phyloP scores from a whole-genome alignment of 208 protist species.

The Wallacemonas collosoma region DNA sequence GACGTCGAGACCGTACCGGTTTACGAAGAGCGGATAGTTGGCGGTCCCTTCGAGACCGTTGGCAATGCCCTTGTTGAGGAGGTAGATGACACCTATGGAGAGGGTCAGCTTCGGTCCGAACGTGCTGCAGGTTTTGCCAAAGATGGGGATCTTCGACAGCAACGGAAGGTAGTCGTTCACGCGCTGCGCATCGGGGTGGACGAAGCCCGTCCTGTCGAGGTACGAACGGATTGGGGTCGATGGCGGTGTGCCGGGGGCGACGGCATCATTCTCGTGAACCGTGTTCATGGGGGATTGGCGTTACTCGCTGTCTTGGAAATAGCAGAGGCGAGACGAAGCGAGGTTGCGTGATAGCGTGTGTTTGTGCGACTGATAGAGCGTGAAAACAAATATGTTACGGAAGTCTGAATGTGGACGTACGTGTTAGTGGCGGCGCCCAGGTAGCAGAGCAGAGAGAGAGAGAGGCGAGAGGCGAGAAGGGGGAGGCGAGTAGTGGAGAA shows the following conservation, averaged over 20 bases:
- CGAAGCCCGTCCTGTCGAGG: slow-evolving; percentile 21
- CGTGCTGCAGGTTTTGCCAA: slow-evolving; percentile 37
- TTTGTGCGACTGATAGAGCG: too few relatives aligned
- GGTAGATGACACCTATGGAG: slow-evolving; percentile 38
- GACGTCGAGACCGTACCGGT: slow-evolving; percentile 35
- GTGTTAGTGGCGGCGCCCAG: too few relatives aligned
- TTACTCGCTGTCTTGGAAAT: too few relatives aligned
- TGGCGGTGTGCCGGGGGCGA: slow-evolving; percentile 12
- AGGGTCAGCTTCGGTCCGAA: slow-evolving; percentile 45
- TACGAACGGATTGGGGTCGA: slow-evolving; percentile 4
- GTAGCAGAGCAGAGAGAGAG: too few relatives aligned
- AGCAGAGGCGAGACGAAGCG: too few relatives aligned
- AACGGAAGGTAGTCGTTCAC: slow-evolving; percentile 34
- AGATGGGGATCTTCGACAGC: slow-evolving; percentile 37
- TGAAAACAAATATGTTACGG: too few relatives aligned
- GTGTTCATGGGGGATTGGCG: background rate
- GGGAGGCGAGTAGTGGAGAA: too few relatives aligned
- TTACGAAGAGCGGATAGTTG: slow-evolving; percentile 50
- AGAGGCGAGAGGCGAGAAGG: too few relatives aligned
- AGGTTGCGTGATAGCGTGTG: too few relatives aligned
- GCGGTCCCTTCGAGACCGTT: slow-evolving; percentile 40
- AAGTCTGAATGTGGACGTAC: too few relatives aligned
- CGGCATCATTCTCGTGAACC: background rate
- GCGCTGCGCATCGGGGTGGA: slow-evolving; percentile 38
- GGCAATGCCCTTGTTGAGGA: slow-evolving; percentile 64